Percentiles rank a stretch among this genome's conserved stretches.
These are phyloP conservation scores for Echites panduratus DNA, from an alignment of 257 asterid genomes.

Conservation along the genomic window DNA sequence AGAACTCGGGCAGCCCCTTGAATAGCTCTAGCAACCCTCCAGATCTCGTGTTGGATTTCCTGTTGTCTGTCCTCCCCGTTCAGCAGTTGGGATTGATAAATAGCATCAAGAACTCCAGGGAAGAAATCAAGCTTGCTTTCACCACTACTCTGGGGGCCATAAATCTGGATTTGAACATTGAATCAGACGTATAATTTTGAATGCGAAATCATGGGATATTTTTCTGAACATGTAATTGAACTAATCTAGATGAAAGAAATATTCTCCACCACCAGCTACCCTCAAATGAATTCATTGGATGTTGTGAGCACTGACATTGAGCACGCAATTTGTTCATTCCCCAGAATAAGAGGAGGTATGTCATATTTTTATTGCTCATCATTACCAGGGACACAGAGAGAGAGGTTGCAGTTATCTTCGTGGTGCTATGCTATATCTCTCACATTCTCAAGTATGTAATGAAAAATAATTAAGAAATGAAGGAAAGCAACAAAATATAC, in stretches of 20 bases:
- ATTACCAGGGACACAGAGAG: background rate
- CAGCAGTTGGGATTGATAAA: constrained; percentile 17
- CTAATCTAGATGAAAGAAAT: background rate
- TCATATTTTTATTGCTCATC: too few relatives aligned
- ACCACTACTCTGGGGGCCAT: constrained; percentile 58
- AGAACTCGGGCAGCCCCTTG: constrained; percentile 57
- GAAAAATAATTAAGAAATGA: background rate
- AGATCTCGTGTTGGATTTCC: constrained; percentile 58
- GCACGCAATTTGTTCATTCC: background rate
- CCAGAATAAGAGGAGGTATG: background rate
- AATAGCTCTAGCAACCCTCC: constrained; percentile 88
- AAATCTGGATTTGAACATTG: constrained; percentile 44
- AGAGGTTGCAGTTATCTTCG: background rate
- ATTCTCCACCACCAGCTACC: background rate
- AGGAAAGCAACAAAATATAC: background rate
- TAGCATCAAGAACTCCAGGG: constrained; percentile 68
- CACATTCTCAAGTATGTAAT: background rate
- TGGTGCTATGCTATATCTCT: background rate
- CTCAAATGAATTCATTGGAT: background rate
- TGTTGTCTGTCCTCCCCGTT: constrained; percentile 27
- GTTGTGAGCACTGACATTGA: background rate
- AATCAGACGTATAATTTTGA: background rate
- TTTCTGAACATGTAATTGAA: background rate
- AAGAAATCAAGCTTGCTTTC: constrained; percentile 53
- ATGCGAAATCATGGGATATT: background rate